These are phyloP conservation scores for Pythium angustatum DNA, from an alignment of 352 stramenopile species.

Conservation along the genomic window DNA sequence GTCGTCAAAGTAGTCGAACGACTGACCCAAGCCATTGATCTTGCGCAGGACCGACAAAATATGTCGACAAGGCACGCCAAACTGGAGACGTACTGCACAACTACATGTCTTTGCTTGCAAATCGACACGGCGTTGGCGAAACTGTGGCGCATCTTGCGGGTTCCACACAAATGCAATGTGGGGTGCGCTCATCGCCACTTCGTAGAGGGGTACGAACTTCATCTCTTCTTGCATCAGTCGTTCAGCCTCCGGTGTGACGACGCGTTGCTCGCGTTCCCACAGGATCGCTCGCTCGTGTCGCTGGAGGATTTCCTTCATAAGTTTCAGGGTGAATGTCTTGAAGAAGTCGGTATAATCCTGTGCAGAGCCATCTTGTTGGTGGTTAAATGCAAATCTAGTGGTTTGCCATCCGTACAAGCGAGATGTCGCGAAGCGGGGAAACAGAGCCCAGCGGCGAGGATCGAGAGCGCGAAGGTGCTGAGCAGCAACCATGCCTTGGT, in stretches of 20 bases:
- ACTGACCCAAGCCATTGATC: slow-evolving; percentile 31
- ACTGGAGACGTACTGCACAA: slow-evolving; percentile 41
- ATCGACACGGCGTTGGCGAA: slow-evolving; percentile 48
- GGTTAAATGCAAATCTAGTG: slow-evolving; percentile 33
- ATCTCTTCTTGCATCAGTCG: slow-evolving; percentile 51
- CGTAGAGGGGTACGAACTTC: slow-evolving; percentile 36
- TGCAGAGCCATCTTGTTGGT: slow-evolving; percentile 30
- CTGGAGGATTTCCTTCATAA: slow-evolving; percentile 40
- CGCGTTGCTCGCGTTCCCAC: slow-evolving; percentile 43
- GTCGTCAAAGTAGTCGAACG: slow-evolving; percentile 51
- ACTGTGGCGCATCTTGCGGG: slow-evolving; percentile 32
- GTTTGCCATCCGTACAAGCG: slow-evolving; percentile 59
- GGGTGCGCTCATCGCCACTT: slow-evolving; percentile 46
- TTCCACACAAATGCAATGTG: slow-evolving; percentile 57
- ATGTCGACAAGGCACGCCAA: slow-evolving; percentile 47
- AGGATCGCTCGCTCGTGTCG: slow-evolving; percentile 39
- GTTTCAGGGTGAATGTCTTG: slow-evolving; percentile 36
- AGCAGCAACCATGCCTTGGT: slow-evolving; percentile 22
- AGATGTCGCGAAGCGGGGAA: slow-evolving; percentile 39
- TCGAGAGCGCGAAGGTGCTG: slow-evolving; percentile 39
- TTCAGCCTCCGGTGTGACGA: slow-evolving; percentile 47
- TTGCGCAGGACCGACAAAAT: slow-evolving; percentile 44
- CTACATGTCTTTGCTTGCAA: slow-evolving; percentile 52
- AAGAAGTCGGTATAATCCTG: slow-evolving; percentile 38
- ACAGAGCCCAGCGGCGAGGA: slow-evolving; percentile 44